Evolutionary conservation across 257 asterid species (phyloP).

Genomic region (Scutellaria galericulata): DNA sequence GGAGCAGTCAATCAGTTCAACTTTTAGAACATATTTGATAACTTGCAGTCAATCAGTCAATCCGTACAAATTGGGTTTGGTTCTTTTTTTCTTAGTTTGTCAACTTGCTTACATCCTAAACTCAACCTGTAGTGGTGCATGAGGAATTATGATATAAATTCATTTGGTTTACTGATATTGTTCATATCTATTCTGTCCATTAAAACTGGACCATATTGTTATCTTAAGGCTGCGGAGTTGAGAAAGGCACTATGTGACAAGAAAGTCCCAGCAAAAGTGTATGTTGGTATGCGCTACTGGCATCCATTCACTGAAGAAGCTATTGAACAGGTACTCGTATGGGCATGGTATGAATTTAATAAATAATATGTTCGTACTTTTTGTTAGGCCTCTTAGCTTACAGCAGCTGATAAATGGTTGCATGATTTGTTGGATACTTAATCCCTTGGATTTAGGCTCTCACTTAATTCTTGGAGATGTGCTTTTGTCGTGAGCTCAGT

Average conservation of each 20-base stretch:
- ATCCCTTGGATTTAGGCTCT: slow-evolving; percentile 4
- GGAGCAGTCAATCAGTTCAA: slow-evolving; percentile 18
- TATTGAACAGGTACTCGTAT: slow-evolving; percentile 73
- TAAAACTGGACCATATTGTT: slow-evolving; percentile 37
- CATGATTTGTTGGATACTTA: not conserved
- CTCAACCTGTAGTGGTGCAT: slow-evolving; percentile 14
- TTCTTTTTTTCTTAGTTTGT: slow-evolving; percentile 1
- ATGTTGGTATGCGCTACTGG: slow-evolving; percentile 99
- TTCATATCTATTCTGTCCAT: slow-evolving; percentile 24
- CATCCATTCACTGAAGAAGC: slow-evolving; percentile 99
- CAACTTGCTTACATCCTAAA: slow-evolving; percentile 28
- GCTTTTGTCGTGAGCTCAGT: slow-evolving; percentile 19
- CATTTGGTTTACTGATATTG: slow-evolving; percentile 12
- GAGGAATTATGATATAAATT: not conserved
- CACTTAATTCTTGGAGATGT: slow-evolving; percentile 24
- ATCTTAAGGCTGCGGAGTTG: slow-evolving; percentile 85
- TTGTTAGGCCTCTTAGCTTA: slow-evolving; percentile 16
- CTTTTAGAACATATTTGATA: slow-evolving; percentile 12
- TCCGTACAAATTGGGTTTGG: slow-evolving; percentile 2
- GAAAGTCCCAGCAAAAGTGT: slow-evolving; percentile 90
- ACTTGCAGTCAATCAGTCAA: too few relatives aligned
- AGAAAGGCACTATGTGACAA: slow-evolving; percentile 73
- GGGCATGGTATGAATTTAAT: slow-evolving; percentile 15
- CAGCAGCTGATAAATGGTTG: slow-evolving; percentile 11
- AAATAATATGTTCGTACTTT: slow-evolving; percentile 13